Evolutionary conservation across 306 rosid genomes (phyloP).

Genomic region (Comarum palustre): DNA sequence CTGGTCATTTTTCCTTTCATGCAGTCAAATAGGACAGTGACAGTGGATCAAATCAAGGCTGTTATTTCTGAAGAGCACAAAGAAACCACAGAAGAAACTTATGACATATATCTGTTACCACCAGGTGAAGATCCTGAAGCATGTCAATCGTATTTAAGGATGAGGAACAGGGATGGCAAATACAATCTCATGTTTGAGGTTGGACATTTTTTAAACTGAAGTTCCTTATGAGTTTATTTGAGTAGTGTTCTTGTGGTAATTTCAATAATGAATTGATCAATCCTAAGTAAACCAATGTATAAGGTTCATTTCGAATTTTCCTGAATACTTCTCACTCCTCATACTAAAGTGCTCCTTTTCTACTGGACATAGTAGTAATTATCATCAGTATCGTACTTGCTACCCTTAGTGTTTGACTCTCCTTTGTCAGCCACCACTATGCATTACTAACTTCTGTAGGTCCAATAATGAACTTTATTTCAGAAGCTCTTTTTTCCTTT

Average conservation of each 20-base stretch:
- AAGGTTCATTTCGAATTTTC: not conserved
- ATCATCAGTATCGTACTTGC: not conserved
- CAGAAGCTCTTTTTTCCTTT: not conserved
- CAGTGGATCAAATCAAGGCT: slow-evolving; percentile 75
- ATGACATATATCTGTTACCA: slow-evolving; percentile 95
- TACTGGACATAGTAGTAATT: not conserved
- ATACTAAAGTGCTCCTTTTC: not conserved
- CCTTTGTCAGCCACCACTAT: not conserved
- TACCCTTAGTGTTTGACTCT: not conserved
- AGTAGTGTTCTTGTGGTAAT: not conserved
- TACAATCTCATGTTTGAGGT: slow-evolving; percentile 99
- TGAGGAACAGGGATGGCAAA: slow-evolving; percentile 98
- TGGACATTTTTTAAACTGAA: slow-evolving; percentile 25
- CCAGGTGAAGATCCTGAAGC: slow-evolving; percentile 99
- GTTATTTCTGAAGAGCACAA: slow-evolving; percentile 63
- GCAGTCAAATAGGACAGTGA: slow-evolving; percentile 75
- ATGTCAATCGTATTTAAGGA: slow-evolving; percentile 95
- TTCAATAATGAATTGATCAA: not conserved
- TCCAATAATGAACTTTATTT: not conserved
- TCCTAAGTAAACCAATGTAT: not conserved
- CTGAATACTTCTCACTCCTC: not conserved
- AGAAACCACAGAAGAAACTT: slow-evolving; percentile 86
- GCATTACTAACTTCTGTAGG: not conserved
- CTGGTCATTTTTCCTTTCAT: slow-evolving; percentile 16
- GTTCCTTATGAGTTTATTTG: slow-evolving; percentile 2